A percentile compares a stretch with the other conserved stretches of the same genome.
phyloP scores from a whole-genome alignment of 305 asterid species.

The Plantago lanceolata region DNA sequence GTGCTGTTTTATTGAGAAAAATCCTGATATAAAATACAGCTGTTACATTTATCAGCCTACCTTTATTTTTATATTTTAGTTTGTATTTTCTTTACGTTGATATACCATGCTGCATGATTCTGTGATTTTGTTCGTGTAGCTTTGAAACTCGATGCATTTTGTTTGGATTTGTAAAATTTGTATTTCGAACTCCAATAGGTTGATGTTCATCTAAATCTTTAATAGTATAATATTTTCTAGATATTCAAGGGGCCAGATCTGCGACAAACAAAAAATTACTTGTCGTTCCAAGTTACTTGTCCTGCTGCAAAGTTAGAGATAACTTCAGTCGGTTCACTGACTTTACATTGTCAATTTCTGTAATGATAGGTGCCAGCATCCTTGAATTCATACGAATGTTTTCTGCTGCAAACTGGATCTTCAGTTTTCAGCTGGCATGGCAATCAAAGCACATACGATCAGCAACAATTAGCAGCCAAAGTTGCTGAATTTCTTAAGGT shows the following conservation, averaged over 20 bases:
- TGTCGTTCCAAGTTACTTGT: not conserved
- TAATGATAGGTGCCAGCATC: constrained; percentile 62
- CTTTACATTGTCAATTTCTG: constrained; percentile 8
- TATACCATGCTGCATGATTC: not conserved
- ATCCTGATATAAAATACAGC: too few relatives aligned
- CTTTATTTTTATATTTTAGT: too few relatives aligned
- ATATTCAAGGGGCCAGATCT: not conserved
- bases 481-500: constrained; percentile 89
- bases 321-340: constrained; percentile 8
- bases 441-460: constrained; percentile 71
- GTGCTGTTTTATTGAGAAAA: not conserved
- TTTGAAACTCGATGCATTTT: not conserved
- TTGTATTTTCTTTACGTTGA: too few relatives aligned
- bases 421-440: constrained; percentile 83
- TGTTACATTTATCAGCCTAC: not conserved
- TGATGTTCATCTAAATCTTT: not conserved
- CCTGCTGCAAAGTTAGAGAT: constrained; percentile 8
- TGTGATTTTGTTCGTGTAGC: not conserved
- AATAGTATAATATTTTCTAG: not conserved
- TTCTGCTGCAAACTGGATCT: constrained; percentile 79
- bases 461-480: constrained; percentile 73
- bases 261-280: not conserved
- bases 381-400: constrained; percentile 75
- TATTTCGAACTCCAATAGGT: not conserved
- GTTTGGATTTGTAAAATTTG: not conserved